Evolutionary conservation across 139 green algal species (phyloP).

Genomic region (Coelastrella sp.): DNA sequence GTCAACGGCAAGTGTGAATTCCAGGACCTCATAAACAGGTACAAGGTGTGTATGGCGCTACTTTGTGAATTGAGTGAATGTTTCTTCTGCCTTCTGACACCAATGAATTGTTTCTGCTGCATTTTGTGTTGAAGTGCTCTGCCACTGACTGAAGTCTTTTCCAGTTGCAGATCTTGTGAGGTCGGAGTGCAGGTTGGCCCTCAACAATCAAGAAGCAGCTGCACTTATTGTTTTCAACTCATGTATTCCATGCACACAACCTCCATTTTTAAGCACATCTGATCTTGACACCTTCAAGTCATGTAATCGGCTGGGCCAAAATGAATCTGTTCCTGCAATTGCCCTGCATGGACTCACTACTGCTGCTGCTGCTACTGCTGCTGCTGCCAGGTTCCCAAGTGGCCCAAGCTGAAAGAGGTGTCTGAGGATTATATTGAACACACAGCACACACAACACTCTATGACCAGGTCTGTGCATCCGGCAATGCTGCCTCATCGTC

Average conservation of each 20-base stretch:
- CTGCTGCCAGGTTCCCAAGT: slow-evolving; percentile 44
- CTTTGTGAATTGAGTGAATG: not conserved
- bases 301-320: not conserved
- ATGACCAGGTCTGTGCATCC: slow-evolving; percentile 33
- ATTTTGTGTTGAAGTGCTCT: not conserved
- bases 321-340: not conserved
- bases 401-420: slow-evolving; percentile 44
- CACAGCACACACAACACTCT: not conserved
- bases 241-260: no score
- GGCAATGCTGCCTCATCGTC: no score
- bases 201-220: no score
- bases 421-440: slow-evolving; percentile 46
- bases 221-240: no score
- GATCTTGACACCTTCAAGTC: no score
- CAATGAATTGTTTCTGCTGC: not conserved
- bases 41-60: not conserved
- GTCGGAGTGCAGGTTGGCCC: no score
- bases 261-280: not conserved
- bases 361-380: slow-evolving; percentile 8
- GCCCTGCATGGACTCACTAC: no score
- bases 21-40: slow-evolving; percentile 56
- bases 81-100: not conserved
- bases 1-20: slow-evolving; percentile 66
- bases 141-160: no score
- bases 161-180: no score